These are phyloP conservation scores for Phytophthora boehmeriae DNA, from an alignment of 352 stramenopile species.

Conservation along the genomic window DNA sequence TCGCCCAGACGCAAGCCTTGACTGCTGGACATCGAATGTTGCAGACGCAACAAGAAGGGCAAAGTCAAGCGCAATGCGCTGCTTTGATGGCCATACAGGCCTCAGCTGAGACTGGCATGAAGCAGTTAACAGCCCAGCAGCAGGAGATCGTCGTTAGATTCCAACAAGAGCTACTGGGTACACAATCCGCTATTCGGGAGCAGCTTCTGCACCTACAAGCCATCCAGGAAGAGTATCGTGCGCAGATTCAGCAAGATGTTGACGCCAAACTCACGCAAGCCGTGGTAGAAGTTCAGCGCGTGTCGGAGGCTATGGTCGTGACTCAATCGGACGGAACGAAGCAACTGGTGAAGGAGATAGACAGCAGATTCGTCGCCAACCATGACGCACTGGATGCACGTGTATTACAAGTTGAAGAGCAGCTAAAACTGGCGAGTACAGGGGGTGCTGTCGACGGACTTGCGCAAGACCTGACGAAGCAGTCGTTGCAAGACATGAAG, in stretches of 20 bases:
- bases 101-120: background rate
- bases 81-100: background rate
- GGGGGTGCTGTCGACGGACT: background rate
- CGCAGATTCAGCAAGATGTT: background rate
- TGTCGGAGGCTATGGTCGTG: background rate
- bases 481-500: background rate
- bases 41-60: too few species aligned
- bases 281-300: background rate
- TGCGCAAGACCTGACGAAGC: background rate
- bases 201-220: background rate
- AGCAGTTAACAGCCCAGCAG: background rate
- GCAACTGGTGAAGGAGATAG: background rate
- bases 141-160: background rate
- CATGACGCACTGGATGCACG: background rate
- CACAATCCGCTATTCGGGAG: background rate
- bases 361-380: background rate
- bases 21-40: too few species aligned
- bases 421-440: background rate
- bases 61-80: too few species aligned
- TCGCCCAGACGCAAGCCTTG: background rate
- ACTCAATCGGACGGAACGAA: background rate
- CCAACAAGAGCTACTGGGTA: background rate
- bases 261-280: background rate
- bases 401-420: background rate
- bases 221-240: background rate